Base-by-base conservation (phyloP, 2,329 filamentous ascomycete species). In the Paramyrothecium roridum region DNA sequence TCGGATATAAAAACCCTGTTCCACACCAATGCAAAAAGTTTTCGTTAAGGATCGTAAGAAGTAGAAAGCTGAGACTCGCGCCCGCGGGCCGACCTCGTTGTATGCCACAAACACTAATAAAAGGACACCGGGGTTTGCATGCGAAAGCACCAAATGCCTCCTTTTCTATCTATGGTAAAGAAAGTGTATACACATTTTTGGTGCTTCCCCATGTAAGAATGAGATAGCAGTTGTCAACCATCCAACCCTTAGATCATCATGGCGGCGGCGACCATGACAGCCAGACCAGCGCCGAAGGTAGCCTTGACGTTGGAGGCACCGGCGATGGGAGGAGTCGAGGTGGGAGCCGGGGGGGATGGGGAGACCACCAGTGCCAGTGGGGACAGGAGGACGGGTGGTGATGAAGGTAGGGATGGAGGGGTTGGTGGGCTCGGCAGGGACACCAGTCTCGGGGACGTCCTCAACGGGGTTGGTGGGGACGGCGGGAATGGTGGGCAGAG, bases 41-140 rank as follows among this genome's bases (percentile, higher is more conserved):
- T 69, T 73, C 80, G 76, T 74, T 80, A 81, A 82, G 77, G 80
- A 83, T 81, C 79, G 80, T 82, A 76, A 80, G 78, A 81, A 82
- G 75, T 69, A 70, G 72, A 80, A 65, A 62, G 57, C 66, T 58
- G 55, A 57, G 54, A 56, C 57, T 4, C 49, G 53, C 57, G 52
- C 55, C 56, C 52, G 48, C 23, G 49, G 52, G 60, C 57, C 47
- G 56, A 53, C 46, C 57, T 59, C 49, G 54, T 56, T 55, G 56
- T 63, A 58, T 60, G 62, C 64, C 26, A 63, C 54, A 23, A 59
- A 54, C 57, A 54, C 64, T 65, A 62, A 57, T 63, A 52, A 50
- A 30, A 30, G 26, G 10, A 63, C 59, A 52, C 59, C 63, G 59
- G 59, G 61, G 55, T 59, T 63, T 62, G 55, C 55, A 63, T 63